phyloP scores from a whole-genome alignment of 2,329 filamentous ascomycete species.

The Sporothrix curviconia region DNA sequence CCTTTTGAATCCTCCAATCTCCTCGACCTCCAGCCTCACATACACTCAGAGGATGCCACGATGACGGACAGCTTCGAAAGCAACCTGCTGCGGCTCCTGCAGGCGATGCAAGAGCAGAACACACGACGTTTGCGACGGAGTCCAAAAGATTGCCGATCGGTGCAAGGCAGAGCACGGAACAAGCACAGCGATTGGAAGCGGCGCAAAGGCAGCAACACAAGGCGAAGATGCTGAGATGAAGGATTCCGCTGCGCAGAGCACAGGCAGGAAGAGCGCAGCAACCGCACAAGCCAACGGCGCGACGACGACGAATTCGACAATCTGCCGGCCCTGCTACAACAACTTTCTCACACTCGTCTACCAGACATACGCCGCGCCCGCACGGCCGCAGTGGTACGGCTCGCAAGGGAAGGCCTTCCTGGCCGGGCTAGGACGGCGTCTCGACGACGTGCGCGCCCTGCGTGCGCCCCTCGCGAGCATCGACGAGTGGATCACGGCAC shows the following conservation, averaged over 20 bases:
- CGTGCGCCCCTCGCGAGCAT: slow-evolving; percentile 39
- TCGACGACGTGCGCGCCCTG: slow-evolving; percentile 41
- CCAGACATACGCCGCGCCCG: slow-evolving; percentile 32
- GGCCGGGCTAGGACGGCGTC: slow-evolving; percentile 42
- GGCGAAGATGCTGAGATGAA: slow-evolving; percentile 22
- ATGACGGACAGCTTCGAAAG: slow-evolving; percentile 12
- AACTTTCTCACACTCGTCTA: slow-evolving; percentile 41
- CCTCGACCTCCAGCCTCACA: not conserved
- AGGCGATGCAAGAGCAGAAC: slow-evolving; percentile 15
- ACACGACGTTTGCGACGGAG: slow-evolving; percentile 1
- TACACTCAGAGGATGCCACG: not conserved
- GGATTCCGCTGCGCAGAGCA: slow-evolving; percentile 28
- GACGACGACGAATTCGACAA: slow-evolving; percentile 16
- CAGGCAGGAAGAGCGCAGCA: slow-evolving; percentile 15
- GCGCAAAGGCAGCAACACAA: not conserved
- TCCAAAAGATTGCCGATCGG: slow-evolving; percentile 4
- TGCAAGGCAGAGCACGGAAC: slow-evolving; percentile 6
- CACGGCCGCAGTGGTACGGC: slow-evolving; percentile 46
- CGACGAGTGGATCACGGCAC: slow-evolving; percentile 43
- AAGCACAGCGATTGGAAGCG: not conserved
- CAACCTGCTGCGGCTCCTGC: slow-evolving; percentile 12
- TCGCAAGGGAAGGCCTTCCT: slow-evolving; percentile 40
- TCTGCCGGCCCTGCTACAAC: slow-evolving; percentile 44
- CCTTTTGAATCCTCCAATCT: too few relatives aligned
- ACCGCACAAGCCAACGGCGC: not conserved